phyloP scores from a whole-genome alignment of 805 yeast species.

The Brettanomyces nanus region DNA sequence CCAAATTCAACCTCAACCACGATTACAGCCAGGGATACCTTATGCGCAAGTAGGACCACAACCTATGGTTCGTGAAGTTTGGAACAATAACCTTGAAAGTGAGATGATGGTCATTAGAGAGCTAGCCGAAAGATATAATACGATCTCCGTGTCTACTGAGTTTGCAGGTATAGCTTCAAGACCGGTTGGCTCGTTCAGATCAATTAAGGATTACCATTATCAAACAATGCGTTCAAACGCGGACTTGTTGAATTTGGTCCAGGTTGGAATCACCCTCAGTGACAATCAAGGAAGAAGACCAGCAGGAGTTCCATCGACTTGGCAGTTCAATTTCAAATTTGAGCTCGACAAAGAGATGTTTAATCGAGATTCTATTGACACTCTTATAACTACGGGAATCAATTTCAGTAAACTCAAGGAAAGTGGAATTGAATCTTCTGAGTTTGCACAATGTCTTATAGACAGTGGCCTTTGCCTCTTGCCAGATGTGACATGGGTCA shows the following conservation, averaged over 20 bases:
- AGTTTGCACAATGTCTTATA: constrained; percentile 76
- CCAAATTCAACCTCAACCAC: background rate
- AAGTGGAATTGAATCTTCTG: constrained; percentile 70
- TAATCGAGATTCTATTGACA: constrained; percentile 74
- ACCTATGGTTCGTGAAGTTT: constrained; percentile 61
- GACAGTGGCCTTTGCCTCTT: constrained; percentile 81
- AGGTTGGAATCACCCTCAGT: constrained; percentile 71
- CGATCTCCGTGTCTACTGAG: constrained; percentile 75
- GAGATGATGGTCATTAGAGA: constrained; percentile 58
- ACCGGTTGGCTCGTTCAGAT: constrained; percentile 88
- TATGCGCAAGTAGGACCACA: constrained; percentile 17
- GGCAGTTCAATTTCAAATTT: constrained; percentile 93
- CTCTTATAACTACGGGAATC: constrained; percentile 73
- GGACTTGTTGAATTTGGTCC: constrained; percentile 78
- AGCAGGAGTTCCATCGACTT: constrained; percentile 61
- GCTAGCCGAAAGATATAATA: constrained; percentile 47
- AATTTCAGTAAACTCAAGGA: constrained; percentile 68
- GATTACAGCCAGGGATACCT: background rate
- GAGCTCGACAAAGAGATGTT: constrained; percentile 76
- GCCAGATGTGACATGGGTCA: constrained; percentile 70
- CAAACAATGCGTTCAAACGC: constrained; percentile 91
- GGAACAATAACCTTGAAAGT: constrained; percentile 60
- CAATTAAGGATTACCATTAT: constrained; percentile 88
- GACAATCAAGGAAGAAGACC: constrained; percentile 66
- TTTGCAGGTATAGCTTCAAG: constrained; percentile 95